These are phyloP conservation scores for Annulohypoxylon bovei DNA, from an alignment of 495 filamentous ascomycete species.

Conservation along the genomic window DNA sequence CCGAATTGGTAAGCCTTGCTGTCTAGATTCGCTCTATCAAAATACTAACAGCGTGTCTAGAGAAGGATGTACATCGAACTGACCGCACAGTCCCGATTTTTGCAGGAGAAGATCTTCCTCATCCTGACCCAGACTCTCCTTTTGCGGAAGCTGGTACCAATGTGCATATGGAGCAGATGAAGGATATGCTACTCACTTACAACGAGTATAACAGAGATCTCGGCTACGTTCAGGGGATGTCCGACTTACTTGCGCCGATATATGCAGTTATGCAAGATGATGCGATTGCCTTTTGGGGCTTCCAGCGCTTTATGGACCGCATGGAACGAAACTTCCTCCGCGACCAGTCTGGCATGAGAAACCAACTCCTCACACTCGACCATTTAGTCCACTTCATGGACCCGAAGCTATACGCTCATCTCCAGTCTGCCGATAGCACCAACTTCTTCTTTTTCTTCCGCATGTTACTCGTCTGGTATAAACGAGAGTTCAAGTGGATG, in stretches of 20 bases:
- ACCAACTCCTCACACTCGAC: slow-evolving; percentile 88
- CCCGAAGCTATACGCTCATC: slow-evolving; percentile 88
- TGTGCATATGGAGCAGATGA: slow-evolving; percentile 97
- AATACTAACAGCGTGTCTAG: slow-evolving; percentile 62
- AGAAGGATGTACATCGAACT: slow-evolving; percentile 98
- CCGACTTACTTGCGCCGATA: slow-evolving; percentile 92
- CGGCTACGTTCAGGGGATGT: slow-evolving; percentile 99
- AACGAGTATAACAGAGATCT: slow-evolving; percentile 95
- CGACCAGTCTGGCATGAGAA: slow-evolving; percentile 94
- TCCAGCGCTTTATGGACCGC: slow-evolving; percentile 94
- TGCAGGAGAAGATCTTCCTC: slow-evolving; percentile 95
- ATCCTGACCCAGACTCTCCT: slow-evolving; percentile 95
- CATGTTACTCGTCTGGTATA: slow-evolving; percentile 98
- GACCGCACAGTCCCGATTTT: slow-evolving; percentile 93
- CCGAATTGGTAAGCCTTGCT: slow-evolving; percentile 78
- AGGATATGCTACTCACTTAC: slow-evolving; percentile 98
- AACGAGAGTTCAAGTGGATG: slow-evolving; percentile 91
- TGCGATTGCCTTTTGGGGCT: slow-evolving; percentile 95
- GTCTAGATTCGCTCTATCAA: neutral
- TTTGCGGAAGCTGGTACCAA: slow-evolving; percentile 93
- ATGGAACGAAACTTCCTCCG: slow-evolving; percentile 98
- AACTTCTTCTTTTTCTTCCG: slow-evolving; percentile 99
- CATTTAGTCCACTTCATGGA: slow-evolving; percentile 97
- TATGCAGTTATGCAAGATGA: slow-evolving; percentile 98
- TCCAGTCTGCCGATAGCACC: slow-evolving; percentile 88